phyloP scores from a whole-genome alignment of 495 filamentous ascomycete genomes.

The Lineolata rhizophorae region DNA sequence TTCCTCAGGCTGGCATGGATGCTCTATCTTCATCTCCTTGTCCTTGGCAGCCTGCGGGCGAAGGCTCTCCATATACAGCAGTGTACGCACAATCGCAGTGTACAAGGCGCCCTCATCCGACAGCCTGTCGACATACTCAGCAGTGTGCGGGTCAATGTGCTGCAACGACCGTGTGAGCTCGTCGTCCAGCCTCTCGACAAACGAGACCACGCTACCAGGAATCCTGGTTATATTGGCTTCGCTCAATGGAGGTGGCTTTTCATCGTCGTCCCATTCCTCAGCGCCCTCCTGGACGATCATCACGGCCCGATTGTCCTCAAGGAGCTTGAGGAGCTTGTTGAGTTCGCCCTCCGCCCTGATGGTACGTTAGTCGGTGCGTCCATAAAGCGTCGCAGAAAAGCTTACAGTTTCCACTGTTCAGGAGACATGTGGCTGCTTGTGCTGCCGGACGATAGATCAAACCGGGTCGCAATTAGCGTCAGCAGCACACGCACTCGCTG shows the following conservation, averaged over 20 bases:
- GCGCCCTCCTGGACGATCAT: conserved; percentile 73
- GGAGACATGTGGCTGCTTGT: conserved; percentile 69
- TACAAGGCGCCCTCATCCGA: conserved; percentile 85
- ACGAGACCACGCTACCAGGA: conserved; percentile 83
- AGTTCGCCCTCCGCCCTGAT: conserved; percentile 61
- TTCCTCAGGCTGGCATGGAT: background rate
- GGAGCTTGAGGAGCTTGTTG: conserved; percentile 46
- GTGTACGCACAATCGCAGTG: conserved; percentile 64
- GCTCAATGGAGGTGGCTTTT: conserved; percentile 57
- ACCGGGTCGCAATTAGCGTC: conserved; percentile 79
- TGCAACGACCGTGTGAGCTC: conserved; percentile 92
- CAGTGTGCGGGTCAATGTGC: conserved; percentile 93
- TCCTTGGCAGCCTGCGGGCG: conserved; percentile 56
- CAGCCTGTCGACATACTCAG: conserved; percentile 90
- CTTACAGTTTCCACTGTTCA: conserved; percentile 81
- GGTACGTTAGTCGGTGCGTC: conserved; percentile 3
- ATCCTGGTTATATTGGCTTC: conserved; percentile 61
- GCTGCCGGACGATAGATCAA: conserved; percentile 73
- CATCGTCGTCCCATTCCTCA: conserved; percentile 98
- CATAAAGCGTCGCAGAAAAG: conserved; percentile 1
- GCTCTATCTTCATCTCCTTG: too few relatives aligned
- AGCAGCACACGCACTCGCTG: conserved; percentile 85
- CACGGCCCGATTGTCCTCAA: conserved; percentile 47
- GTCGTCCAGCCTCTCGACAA: conserved; percentile 87
- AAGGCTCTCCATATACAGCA: conserved; percentile 72